Evolutionary conservation across 257 asterid species (phyloP), one percentile per base, ranked within the genome.

Genomic region (Nicotiana sylvestris): DNA sequence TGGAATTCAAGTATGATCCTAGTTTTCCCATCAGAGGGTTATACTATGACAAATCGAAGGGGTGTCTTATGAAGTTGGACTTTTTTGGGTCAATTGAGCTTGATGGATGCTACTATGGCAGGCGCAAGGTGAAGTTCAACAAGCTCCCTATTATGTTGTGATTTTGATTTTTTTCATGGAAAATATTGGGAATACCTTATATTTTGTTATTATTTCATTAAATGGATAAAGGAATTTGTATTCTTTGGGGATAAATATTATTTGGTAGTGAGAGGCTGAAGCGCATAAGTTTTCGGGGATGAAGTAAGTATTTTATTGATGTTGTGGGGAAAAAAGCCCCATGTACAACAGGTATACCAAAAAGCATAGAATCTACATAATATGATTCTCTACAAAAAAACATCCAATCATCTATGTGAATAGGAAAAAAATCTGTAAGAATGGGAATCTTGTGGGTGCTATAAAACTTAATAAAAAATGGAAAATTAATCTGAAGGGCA

Each of bases 51-150:
- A 96, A 93, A 89, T 90, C 88, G 17, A 96, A 92, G 87, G 99
- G 99, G 51, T 94, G 97, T 86, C 92, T 96, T n/a, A 58, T 96
- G 93, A 96, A 96, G 88, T 88, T 96, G 88, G 99, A 96, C 86
- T 94, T 96, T 89, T 96, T 96, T 87, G 99, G 98, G 76, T 93
- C 99, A 55, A 96, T 96, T 46, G 99, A 96, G 88, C 98, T 97
- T 9, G 98, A 90, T 84, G 98, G 97, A 77, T 96, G 98, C 92
- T 96, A 94, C 89, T 94, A 89, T 89, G 99, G 99, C 77, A 90
- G 99, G 93, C 92, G 85, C 81, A 94, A 92, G 98, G 99, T 96
- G 87, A 76, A 61, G 9, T 74, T 4, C 12, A 25, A 9, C 30
- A 84, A 84, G 66, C 66, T 74, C 21, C 81, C 51, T 33, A 4